Base-by-base conservation (phyloP, 208 protist genomes). In the Trichomonas vaginalis region DNA sequence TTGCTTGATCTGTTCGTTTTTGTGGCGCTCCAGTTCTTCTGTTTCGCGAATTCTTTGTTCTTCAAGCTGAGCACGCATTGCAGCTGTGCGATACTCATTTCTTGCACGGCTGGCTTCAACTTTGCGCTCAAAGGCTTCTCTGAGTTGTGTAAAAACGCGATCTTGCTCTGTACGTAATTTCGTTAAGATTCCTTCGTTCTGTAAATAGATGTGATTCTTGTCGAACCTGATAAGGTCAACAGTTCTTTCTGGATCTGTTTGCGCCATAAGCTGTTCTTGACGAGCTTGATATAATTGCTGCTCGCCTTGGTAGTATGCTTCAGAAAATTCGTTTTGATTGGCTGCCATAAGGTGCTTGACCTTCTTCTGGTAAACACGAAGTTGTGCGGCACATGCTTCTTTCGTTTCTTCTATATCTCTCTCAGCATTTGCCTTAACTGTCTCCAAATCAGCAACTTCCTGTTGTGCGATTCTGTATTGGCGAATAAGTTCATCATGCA, bases 1-100 rank as follows among this genome's bases (percentile, higher is more conserved):
- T 92, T 92, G 27, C 45, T 92, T 40, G n/a, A 92, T 92, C 37
- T 92, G 86, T 47, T 48, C 27, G 45, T 92, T 92, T 92, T 92
- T 92, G 9, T 27, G 23, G 35, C 45, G 39, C 27, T 92, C 86
- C 0, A 92, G 45, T 92, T 92, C 86, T 39, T 42, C 17, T 35
- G 45, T 92, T 92, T 92, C 86, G 23, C 45, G 40, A 48, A 48
- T 35, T 42, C 86, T 42, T 47, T 92, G 86, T 51, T 92, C 86
- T 51, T 92, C 86, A 21, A 92, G 40, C 15, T 92, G 86, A n/a
- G 12, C 45, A 15, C 86, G 86, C 86, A 92, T 92, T 39, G 86
- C 40, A 49, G 15, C 14, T 27, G 46, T 45, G 0, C 86, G 4
- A 8, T 51, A 45, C 23, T 92, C 86, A 32, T 92, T 42, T 45